Percentiles rank a stretch among this genome's conserved stretches.
These are phyloP conservation scores for Elasticomyces elasticus DNA, from an alignment of 495 filamentous ascomycete genomes.

Conservation along the genomic window DNA sequence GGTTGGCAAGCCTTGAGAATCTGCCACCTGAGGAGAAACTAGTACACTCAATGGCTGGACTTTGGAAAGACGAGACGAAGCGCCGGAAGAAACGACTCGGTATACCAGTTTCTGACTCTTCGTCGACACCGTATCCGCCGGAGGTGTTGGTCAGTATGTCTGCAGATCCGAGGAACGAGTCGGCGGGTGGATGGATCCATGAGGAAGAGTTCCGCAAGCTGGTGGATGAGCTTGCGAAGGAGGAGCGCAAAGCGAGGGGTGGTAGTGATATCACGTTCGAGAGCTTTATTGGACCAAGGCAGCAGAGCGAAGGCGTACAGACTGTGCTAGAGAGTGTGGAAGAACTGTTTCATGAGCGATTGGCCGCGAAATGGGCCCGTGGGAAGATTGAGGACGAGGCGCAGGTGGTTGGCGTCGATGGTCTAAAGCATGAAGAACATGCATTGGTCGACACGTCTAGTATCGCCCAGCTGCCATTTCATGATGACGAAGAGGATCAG, in stretches of 20 bases:
- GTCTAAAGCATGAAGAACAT: neutral
- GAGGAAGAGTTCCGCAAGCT: conserved; percentile 70
- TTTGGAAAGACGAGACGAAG: conserved; percentile 85
- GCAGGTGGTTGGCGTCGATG: neutral
- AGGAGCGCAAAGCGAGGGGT: conserved; percentile 49
- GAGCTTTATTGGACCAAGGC: conserved; percentile 45
- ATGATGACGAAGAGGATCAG: conserved; percentile 36
- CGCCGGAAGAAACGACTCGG: conserved; percentile 64
- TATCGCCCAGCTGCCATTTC: conserved; percentile 31
- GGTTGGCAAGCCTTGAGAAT: conserved; percentile 40
- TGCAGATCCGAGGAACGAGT: conserved; percentile 59
- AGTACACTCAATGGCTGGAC: conserved; percentile 84
- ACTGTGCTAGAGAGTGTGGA: conserved; percentile 74
- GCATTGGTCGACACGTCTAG: conserved; percentile 42
- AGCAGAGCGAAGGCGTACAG: conserved; percentile 50
- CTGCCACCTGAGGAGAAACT: conserved; percentile 59
- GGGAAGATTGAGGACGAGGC: neutral
- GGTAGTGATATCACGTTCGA: conserved; percentile 48
- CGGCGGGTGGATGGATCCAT: conserved; percentile 73
- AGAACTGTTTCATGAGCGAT: conserved; percentile 67
- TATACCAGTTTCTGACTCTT: conserved; percentile 43
- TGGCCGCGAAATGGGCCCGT: conserved; percentile 23
- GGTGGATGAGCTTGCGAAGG: conserved; percentile 46
- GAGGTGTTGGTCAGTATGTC: conserved; percentile 82
- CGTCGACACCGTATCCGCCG: conserved; percentile 62